phyloP scores from a whole-genome alignment of 768 basidiomycete species.

The Lentinus brumalis region DNA sequence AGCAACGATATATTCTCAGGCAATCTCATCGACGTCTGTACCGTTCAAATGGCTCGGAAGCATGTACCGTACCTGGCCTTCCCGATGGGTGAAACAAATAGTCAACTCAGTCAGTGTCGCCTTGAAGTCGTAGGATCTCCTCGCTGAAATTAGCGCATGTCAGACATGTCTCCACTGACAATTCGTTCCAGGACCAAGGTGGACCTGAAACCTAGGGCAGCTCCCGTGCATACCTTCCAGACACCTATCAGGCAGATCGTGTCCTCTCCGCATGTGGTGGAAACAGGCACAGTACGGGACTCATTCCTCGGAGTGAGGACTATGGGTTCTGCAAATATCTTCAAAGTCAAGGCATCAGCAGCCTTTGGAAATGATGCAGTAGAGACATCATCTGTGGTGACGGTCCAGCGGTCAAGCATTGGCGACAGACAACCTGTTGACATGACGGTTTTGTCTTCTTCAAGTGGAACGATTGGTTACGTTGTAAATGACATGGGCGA shows the following conservation, averaged over 20 bases:
- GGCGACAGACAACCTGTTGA: constrained; percentile 23
- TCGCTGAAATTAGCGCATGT: background rate
- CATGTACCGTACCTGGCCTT: constrained; percentile 47
- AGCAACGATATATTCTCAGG: constrained; percentile 61
- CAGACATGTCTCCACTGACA: constrained; percentile 54
- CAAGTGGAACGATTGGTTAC: constrained; percentile 26
- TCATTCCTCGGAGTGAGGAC: constrained; percentile 24
- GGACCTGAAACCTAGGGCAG: constrained; percentile 43
- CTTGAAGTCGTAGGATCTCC: background rate
- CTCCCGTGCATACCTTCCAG: constrained; percentile 49
- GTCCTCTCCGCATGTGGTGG: constrained; percentile 27
- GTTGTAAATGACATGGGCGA: constrained; percentile 53
- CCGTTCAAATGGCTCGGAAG: constrained; percentile 30
- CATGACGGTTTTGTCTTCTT: constrained; percentile 8
- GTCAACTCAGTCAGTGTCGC: constrained; percentile 58
- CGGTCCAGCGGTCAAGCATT: constrained; percentile 16
- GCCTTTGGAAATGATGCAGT: background rate
- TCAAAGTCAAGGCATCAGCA: constrained; percentile 5
- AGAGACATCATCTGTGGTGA: constrained; percentile 8
- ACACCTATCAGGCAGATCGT: constrained; percentile 71
- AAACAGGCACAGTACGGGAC: background rate
- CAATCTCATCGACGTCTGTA: constrained; percentile 49
- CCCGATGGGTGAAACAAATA: constrained; percentile 61
- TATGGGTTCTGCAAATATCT: constrained; percentile 10
- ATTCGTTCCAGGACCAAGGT: constrained; percentile 26